A percentile compares a stretch with the other conserved stretches of the same genome.
Conservation (phyloP, 805 yeast species). For the Yamadazyma tumulicola region DNA sequence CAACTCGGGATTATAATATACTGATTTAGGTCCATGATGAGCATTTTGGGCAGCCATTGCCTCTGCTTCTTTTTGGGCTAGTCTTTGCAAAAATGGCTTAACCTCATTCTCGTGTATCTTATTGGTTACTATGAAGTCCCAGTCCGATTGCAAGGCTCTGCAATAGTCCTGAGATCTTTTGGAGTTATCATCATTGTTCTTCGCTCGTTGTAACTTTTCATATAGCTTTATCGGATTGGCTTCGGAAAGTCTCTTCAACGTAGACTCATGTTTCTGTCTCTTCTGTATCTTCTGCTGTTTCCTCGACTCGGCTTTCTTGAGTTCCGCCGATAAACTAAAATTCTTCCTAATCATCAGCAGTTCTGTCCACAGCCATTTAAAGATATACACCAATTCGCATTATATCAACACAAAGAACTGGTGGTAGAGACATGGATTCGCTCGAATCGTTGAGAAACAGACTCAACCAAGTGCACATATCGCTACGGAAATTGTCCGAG, state of each 20-base stretch:
- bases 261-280: constrained; percentile 31
- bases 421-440: constrained; percentile 23
- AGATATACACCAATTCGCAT: too few relatives aligned
- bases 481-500: constrained; percentile 35
- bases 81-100: constrained; percentile 18
- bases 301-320: constrained; percentile 32
- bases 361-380: too few relatives aligned
- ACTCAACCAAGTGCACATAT: constrained; percentile 40
- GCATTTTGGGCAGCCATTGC: constrained; percentile 17
- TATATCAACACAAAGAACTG: too few relatives aligned
- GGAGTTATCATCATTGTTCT: constrained; percentile 10
- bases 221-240: constrained; percentile 35
- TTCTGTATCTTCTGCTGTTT: constrained; percentile 33
- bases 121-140: constrained; percentile 34
- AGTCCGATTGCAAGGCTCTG: constrained; percentile 33
- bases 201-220: constrained; percentile 29
- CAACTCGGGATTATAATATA: constrained; percentile 64
- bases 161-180: constrained; percentile 20
- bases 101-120: constrained; percentile 31
- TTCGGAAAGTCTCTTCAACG: constrained; percentile 20
- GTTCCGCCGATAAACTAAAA: constrained; percentile 36
- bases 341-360: constrained; percentile 30
- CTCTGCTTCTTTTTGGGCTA: constrained; percentile 16
- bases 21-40: constrained; percentile 45
- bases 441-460: constrained; percentile 40